Conservation (phyloP, 345 rosid species). For the Streptanthus diversifolius region DNA sequence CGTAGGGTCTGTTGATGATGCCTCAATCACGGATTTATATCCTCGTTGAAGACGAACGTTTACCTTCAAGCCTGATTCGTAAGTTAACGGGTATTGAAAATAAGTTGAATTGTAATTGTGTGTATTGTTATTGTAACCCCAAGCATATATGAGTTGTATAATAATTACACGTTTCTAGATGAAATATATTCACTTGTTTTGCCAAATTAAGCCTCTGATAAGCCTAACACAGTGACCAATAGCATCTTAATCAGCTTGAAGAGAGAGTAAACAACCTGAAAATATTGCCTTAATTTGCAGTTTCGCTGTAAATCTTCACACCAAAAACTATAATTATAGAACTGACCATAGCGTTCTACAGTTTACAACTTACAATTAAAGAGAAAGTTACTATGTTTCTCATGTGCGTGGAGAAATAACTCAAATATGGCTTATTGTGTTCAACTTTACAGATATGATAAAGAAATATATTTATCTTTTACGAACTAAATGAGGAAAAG, state of each 20-base stretch:
- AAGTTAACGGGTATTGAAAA: neutral
- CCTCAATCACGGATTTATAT: conserved; percentile 40
- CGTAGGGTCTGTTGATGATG: conserved; percentile 37
- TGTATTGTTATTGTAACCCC: neutral
- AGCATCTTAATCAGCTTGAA: neutral
- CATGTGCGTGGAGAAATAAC: neutral
- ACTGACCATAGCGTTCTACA: neutral
- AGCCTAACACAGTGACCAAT: neutral
- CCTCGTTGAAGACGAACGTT: conserved; percentile 37
- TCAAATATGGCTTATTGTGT: neutral
- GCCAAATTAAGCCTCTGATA: neutral
- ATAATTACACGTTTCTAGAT: neutral
- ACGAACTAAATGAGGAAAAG: neutral
- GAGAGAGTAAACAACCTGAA: neutral
- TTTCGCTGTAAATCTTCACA: neutral
- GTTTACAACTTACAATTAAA: neutral
- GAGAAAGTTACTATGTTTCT: neutral
- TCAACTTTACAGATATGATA: neutral
- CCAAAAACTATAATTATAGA: neutral
- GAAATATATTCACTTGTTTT: neutral
- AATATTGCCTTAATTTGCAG: neutral
- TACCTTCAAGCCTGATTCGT: neutral
- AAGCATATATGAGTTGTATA: conserved; percentile 1
- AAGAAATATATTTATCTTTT: neutral
- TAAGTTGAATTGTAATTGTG: neutral